Evolutionary conservation across 2,329 filamentous ascomycete genomes (phyloP), one percentile per base, ranked within the genome.

Genomic region (Aspergillus sp.): DNA sequence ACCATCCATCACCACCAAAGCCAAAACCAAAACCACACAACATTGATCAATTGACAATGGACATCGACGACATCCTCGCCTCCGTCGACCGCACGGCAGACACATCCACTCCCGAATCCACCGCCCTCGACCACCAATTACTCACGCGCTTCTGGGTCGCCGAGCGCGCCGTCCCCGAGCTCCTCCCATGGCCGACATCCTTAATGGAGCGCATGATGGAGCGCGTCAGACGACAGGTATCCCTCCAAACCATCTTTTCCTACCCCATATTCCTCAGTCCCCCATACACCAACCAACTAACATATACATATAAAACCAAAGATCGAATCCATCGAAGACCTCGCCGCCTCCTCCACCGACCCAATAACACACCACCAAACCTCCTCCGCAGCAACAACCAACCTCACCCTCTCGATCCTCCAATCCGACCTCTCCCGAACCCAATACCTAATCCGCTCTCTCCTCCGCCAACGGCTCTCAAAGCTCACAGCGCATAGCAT

Each of bases 341-440:
- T 81, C 43, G 77, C 79, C 51, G 70, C 75, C n/a, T 74, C 76
- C 7, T 75, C 76, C 59, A 70, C 73, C 54, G 76, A 84, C 75
- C 81, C 63, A 30, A 55, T 48, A 36, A 52, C 65, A 28, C 55
- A 65, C 49, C 55, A 57, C 60, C 61, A 25, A 25, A 25, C 23
- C 23, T 25, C 23, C 23, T 25, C 23, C 83, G 21, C 25, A 25
- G 41, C 52, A 39, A 55, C 23, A 8, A 55, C 91, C 65, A 98
- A 97, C 75, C 97, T 99, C 75, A 87, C 88, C 63, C 88, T 98
- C 71, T 97, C 97, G 52, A 90, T 99, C 63, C 88, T 97, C 57
- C 95, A 99, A 81, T 98, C 96, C 6, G 95, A 99, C 79, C 85
- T 99, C 57, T 93, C 97, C 75, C 85, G 95, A 49, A 96, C 91